Percentiles rank a stretch among this genome's conserved stretches.
These are phyloP conservation scores for Colletotrichum kahawae DNA, from an alignment of 2,329 filamentous ascomycete genomes.

Conservation along the genomic window DNA sequence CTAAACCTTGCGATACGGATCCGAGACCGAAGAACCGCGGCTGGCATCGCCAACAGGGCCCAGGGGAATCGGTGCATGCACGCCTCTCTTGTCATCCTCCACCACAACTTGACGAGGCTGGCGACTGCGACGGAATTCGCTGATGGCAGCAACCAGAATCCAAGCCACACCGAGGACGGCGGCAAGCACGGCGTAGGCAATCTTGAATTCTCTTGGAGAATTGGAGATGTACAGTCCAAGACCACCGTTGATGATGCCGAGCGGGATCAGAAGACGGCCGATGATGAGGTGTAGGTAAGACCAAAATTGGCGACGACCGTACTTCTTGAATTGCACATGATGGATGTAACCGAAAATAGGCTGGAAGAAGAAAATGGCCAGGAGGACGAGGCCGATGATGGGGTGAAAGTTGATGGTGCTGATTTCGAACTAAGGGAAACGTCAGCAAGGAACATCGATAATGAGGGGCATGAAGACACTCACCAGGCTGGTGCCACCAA, in stretches of 20 bases:
- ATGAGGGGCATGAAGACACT: conserved; percentile 14
- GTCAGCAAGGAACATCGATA: background rate
- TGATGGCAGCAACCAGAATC: conserved; percentile 35
- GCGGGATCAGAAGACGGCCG: conserved; percentile 41
- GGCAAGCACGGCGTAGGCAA: conserved; percentile 44
- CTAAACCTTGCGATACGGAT: conserved; percentile 1
- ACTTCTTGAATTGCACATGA: conserved; percentile 43
- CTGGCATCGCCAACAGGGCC: background rate
- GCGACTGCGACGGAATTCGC: conserved; percentile 32
- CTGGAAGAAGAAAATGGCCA: conserved; percentile 44
- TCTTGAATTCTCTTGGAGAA: conserved; percentile 30
- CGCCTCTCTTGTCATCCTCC: conserved; percentile 15
- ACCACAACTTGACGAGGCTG: conserved; percentile 7
- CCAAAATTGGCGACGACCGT: conserved; percentile 42
- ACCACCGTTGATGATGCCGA: conserved; percentile 51
- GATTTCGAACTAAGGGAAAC: conserved; percentile 30
- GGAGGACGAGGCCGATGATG: conserved; percentile 49
- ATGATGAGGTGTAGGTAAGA: conserved; percentile 48
- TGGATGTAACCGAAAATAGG: conserved; percentile 47
- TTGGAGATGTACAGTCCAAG: conserved; percentile 44
- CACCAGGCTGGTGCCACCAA: conserved; percentile 35
- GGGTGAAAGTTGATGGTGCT: conserved; percentile 44
- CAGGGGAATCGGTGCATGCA: background rate
- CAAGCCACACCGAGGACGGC: conserved; percentile 41
- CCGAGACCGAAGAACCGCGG: background rate